These are phyloP conservation scores for Dysphania ambrosioides DNA, from an alignment of 148 eudicot species.

Conservation along the genomic window DNA sequence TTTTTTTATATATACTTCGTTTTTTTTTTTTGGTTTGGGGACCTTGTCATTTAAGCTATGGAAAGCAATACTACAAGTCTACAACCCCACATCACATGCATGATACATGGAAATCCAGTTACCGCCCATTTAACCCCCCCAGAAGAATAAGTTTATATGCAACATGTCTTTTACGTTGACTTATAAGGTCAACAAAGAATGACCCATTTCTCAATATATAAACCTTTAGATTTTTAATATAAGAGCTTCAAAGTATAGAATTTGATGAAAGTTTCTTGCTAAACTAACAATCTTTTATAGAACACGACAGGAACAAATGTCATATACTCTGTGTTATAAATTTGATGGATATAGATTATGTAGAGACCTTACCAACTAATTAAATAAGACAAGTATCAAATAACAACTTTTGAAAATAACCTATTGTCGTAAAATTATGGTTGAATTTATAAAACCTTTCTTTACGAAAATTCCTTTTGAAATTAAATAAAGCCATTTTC, in stretches of 20 bases:
- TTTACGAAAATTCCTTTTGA: no score
- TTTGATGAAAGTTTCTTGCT: constrained; percentile 10
- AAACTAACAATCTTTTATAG: constrained; percentile 1
- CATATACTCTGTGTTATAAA: neutral
- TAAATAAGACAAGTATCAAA: neutral
- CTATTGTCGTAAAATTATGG: neutral
- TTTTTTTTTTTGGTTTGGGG: neutral
- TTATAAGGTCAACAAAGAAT: constrained; percentile 20
- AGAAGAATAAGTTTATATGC: constrained; percentile 7
- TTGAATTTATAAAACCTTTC: neutral
- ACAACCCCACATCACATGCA: constrained; percentile 17
- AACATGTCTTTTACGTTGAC: constrained; percentile 18
- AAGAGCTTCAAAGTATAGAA: neutral
- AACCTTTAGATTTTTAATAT: neutral
- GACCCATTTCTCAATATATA: constrained; percentile 23
- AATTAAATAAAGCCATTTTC: no score
- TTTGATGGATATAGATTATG: neutral
- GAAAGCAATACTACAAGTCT: neutral
- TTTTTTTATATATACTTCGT: neutral
- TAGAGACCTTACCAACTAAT: neutral
- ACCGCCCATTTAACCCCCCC: neutral
- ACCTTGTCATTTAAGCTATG: constrained; percentile 11
- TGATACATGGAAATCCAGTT: neutral
- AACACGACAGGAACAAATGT: neutral
- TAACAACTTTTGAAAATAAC: no score